Percentiles rank a stretch among this genome's conserved stretches.
phyloP scores from a whole-genome alignment of 2,329 filamentous ascomycete genomes.

The Cercospora nicotianae region DNA sequence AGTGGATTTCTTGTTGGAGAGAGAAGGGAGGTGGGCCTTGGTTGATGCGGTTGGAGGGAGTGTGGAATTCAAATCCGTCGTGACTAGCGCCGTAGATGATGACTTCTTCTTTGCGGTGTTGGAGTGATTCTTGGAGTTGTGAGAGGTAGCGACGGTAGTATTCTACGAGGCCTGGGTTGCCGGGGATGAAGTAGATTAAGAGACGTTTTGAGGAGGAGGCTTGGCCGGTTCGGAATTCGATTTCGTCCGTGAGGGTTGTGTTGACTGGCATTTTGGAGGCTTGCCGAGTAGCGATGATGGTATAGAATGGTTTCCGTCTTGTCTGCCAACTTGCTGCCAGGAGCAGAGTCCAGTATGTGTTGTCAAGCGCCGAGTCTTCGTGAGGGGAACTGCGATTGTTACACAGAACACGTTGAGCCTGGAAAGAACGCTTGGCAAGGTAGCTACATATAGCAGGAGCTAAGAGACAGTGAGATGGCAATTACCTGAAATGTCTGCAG shows the following conservation, averaged over 20 bases:
- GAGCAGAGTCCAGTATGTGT: not conserved
- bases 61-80: constrained; percentile 45
- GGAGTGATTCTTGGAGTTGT: constrained; percentile 48
- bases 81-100: constrained; percentile 45
- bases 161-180: constrained; percentile 72
- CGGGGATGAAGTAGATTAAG: constrained; percentile 71
- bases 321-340: not conserved
- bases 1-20: constrained; percentile 41
- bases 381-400: not conserved
- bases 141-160: constrained; percentile 71
- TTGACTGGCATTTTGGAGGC: not conserved
- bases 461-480: not conserved
- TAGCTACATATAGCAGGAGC: not conserved
- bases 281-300: not conserved
- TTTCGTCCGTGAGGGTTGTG: constrained; percentile 7
- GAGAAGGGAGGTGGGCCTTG: constrained; percentile 19
- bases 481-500: not conserved
- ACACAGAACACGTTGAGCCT: not conserved
- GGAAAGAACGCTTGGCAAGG: constrained; percentile 1
- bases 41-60: constrained; percentile 2
- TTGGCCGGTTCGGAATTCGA: not conserved
- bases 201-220: constrained; percentile 8
- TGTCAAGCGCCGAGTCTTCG: not conserved
- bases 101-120: constrained; percentile 33
- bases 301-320: not conserved